Conservation (phyloP, 805 yeast genomes). For the Yarrowia sp. region DNA sequence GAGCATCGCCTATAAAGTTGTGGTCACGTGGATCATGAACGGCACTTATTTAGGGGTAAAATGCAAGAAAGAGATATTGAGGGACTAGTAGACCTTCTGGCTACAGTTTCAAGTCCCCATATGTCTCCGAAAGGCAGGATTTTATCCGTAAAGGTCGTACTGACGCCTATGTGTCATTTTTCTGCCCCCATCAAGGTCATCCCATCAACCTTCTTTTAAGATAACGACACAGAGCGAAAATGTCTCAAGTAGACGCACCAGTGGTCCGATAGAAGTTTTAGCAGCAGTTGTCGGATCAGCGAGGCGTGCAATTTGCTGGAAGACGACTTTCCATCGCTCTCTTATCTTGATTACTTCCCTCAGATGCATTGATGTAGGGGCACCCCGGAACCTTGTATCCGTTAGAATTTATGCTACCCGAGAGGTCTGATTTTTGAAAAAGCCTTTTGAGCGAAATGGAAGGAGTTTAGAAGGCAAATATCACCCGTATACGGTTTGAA, state of each 20-base stretch:
- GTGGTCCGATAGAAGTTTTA: background rate
- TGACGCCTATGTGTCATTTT: no score
- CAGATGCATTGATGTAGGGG: background rate
- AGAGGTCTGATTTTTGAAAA: background rate
- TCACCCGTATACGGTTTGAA: no score
- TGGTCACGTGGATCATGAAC: background rate
- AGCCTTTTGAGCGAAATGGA: no score
- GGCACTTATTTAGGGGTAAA: no score
- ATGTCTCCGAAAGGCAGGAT: no score
- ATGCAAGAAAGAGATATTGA: no score
- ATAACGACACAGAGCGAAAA: background rate
- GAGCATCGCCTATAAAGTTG: conserved; percentile 2
- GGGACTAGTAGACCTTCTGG: no score
- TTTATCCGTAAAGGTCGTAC: no score
- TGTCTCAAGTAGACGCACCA: background rate
- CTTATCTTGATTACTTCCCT: background rate
- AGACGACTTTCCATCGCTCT: no score
- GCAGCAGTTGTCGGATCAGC: no score
- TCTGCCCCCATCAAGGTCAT: background rate
- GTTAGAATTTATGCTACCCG: conserved; percentile 5
- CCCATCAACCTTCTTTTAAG: conserved; percentile 21
- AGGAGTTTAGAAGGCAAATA: no score
- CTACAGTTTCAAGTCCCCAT: fast-evolving
- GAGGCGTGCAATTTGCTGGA: no score
- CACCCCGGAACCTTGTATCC: background rate